Conservation (phyloP, 257 asterid species). For the Gentiana dahurica region DNA sequence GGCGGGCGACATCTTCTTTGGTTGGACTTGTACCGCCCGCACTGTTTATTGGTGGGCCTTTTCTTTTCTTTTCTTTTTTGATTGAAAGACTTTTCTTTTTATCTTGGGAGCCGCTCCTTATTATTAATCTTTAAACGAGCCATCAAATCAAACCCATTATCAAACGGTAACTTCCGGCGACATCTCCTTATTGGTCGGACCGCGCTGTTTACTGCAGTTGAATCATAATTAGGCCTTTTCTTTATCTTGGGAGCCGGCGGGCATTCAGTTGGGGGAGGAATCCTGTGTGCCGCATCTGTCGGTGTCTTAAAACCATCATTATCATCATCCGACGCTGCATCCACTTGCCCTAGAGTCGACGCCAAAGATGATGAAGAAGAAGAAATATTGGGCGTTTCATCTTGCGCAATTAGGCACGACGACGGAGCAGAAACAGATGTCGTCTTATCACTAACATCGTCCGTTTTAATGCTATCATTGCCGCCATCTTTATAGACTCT, state of each 20-base stretch:
- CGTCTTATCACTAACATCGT: slow-evolving; percentile 12
- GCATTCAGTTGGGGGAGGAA: slow-evolving; percentile 38
- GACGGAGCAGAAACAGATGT: slow-evolving; percentile 17
- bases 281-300: slow-evolving; percentile 40
- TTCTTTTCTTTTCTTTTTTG: too few relatives aligned
- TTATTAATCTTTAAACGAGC: slow-evolving; percentile 12
- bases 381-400: background rate
- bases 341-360: background rate
- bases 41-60: too few relatives aligned
- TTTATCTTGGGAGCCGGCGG: slow-evolving; percentile 61
- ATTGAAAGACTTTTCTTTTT: too few relatives aligned
- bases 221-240: background rate
- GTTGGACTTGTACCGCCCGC: too few relatives aligned
- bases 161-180: slow-evolving; percentile 19
- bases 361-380: slow-evolving; percentile 11
- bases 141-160: slow-evolving; percentile 28
- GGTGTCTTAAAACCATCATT: slow-evolving; percentile 63
- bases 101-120: slow-evolving; percentile 4
- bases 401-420: too few relatives aligned
- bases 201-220: slow-evolving; percentile 23
- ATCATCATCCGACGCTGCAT: slow-evolving; percentile 22
- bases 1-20: too few relatives aligned
- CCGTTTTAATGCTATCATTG: too few relatives aligned
- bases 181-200: slow-evolving; percentile 13
- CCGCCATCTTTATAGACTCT: too few relatives aligned